These are phyloP conservation scores for Serendipita sp. DNA, from an alignment of 768 basidiomycete genomes.

Conservation along the genomic window DNA sequence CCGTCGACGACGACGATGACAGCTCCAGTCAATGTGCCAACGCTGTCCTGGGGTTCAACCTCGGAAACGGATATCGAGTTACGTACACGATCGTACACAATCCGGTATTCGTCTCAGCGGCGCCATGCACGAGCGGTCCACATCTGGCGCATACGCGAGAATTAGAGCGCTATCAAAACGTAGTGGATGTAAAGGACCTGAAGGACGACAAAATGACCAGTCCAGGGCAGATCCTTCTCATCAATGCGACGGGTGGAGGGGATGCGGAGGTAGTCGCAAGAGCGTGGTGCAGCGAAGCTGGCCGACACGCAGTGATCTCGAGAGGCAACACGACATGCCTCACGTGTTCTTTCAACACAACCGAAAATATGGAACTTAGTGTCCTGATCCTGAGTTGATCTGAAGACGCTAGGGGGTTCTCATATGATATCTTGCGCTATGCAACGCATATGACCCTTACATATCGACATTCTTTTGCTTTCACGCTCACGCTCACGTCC, in stretches of 20 bases:
- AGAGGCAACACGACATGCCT: background rate
- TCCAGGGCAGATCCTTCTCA: background rate
- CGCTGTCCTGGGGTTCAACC: background rate
- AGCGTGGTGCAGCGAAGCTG: slow-evolving; percentile 6
- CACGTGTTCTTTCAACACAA: slow-evolving; percentile 1
- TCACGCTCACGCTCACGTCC: background rate
- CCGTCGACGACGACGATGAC: background rate
- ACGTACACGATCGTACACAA: slow-evolving; percentile 2
- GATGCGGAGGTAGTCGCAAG: slow-evolving; percentile 6
- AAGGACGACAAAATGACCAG: background rate
- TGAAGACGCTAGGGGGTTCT: no score
- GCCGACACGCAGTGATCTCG: slow-evolving; percentile 4
- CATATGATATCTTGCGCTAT: no score
- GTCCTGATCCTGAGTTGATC: background rate
- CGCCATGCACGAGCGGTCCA: slow-evolving; percentile 5
- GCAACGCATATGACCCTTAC: no score
- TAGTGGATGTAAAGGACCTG: slow-evolving; percentile 1
- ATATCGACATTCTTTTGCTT: no score
- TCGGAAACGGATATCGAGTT: background rate
- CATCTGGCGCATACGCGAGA: slow-evolving; percentile 3
- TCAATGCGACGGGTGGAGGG: slow-evolving; percentile 6
- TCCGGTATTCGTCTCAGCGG: slow-evolving; percentile 2
- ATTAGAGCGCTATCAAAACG: slow-evolving; percentile 4
- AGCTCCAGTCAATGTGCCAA: background rate
- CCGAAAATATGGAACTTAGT: background rate